A percentile compares a stretch with the other conserved stretches of the same genome.
Conservation (phyloP, 345 rosid species). For the Rhodomyrtus tomentosa region DNA sequence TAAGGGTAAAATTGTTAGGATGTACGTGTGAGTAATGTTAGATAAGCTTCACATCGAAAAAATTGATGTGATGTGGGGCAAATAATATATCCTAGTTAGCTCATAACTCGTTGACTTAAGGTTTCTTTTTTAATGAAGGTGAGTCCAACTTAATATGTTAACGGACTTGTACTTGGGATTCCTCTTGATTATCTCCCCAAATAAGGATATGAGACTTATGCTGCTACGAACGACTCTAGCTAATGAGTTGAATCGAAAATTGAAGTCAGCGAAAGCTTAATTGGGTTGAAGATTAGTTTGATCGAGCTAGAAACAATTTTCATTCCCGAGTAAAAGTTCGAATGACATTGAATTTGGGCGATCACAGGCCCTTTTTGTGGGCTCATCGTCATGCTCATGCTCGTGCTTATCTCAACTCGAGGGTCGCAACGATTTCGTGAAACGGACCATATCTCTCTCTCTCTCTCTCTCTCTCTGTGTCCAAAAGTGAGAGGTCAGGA, state of each 20-base stretch:
- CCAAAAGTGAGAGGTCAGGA: neutral
- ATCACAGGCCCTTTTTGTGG: neutral
- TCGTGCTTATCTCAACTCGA: neutral
- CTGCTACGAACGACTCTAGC: neutral
- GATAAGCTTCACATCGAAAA: no score
- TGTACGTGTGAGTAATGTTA: no score
- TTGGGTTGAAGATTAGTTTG: neutral
- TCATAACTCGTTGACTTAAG: no score
- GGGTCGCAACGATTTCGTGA: neutral
- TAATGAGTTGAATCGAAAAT: neutral
- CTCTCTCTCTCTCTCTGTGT: neutral
- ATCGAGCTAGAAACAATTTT: neutral
- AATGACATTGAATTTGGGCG: neutral
- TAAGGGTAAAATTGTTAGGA: no score
- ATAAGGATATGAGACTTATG: no score
- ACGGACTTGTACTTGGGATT: no score
- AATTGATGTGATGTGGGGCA: no score
- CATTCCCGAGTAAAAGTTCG: neutral
- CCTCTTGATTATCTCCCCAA: no score
- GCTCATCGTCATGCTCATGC: neutral
- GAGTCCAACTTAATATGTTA: no score
- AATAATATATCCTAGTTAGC: no score
- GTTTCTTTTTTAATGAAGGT: no score
- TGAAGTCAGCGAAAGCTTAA: neutral
- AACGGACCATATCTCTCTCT: neutral